Base-by-base conservation (phyloP, 441 rosid genomes). In the Pelargonium citronellum region DNA sequence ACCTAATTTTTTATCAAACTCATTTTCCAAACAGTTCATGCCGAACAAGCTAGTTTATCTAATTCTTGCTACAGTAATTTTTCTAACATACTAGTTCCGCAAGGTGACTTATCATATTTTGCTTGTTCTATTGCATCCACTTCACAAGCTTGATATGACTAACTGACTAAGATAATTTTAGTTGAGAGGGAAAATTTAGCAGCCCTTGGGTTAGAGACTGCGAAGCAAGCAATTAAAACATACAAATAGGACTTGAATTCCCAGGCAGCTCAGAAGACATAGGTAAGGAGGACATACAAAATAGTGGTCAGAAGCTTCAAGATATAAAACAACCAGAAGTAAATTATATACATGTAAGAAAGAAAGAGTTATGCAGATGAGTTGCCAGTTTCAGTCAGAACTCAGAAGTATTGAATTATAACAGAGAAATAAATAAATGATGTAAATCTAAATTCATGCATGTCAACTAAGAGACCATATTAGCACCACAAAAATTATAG, bases 401-500 rank as follows among this genome's bases (percentile, higher is more conserved):
- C 37, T 30, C 37, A 30, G 37, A 30, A 30, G 5, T 30, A 30
- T n/a, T 19, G 16, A 1, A 53, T 53, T 53, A 53, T 5, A n/a
- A n/a, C 17, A 53, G 37, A 5, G n/a, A 15, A 53, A 53, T 53
- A 53, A 5, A 53, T 53, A 53, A 2, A 12, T 20, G 55, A n/a
- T 6, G 19, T 10, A 8, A 34, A 39, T 37, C 11, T 7, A 34
- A 15, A 16, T 20, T 67, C 34, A 15, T 0, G 7, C 24, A 16
- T 30, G 3, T 16, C 69, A 39, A 39, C 37, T 30, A 30, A 30
- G 37, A 30, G 37, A 30, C 37, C 37, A 30, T 2, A 30, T 30
- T 30, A 30, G 63, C 49, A 74, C 10, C 51, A 20, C 27, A 66
- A 62, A 55, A 17, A 62, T 69, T 68, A 27, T 1, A 41, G 75